Percentiles rank a stretch among this genome's conserved stretches.
Conservation (phyloP, 208 protist genomes). For the Acanthamoeba royreba region DNA sequence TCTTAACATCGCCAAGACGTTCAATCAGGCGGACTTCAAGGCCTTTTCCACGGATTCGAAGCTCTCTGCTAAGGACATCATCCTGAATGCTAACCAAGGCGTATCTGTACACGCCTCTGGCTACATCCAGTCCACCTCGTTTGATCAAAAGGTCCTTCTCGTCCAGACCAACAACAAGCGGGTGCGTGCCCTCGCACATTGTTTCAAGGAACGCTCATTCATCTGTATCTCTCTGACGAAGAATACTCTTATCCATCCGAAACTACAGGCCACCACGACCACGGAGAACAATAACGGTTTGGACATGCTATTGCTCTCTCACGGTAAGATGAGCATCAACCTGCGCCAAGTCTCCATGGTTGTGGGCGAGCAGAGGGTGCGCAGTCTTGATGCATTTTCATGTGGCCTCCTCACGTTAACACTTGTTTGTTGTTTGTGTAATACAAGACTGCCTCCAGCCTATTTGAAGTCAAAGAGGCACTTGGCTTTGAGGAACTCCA, state of each 20-base stretch:
- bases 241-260: too few relatives aligned
- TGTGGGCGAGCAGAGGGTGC: background rate
- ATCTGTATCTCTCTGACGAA: too few relatives aligned
- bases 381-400: too few relatives aligned
- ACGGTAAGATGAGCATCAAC: background rate
- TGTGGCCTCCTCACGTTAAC: too few relatives aligned
- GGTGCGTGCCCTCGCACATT: too few relatives aligned
- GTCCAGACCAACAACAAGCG: background rate
- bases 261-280: background rate
- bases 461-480: background rate
- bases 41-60: background rate
- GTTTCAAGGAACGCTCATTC: too few relatives aligned
- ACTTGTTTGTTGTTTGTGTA: too few relatives aligned
- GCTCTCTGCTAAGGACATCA: background rate
- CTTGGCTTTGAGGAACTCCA: background rate
- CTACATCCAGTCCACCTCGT: conserved; percentile 11
- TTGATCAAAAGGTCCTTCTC: conserved; percentile 17
- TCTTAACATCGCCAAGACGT: conserved; percentile 41
- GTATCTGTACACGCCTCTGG: background rate
- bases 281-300: conserved; percentile 1
- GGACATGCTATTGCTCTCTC: conserved; percentile 18
- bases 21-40: conserved; percentile 48
- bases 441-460: background rate
- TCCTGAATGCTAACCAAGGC: conserved; percentile 3
- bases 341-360: background rate